phyloP scores from a whole-genome alignment of 2,329 filamentous ascomycete species.

The Fusarium buxicola region DNA sequence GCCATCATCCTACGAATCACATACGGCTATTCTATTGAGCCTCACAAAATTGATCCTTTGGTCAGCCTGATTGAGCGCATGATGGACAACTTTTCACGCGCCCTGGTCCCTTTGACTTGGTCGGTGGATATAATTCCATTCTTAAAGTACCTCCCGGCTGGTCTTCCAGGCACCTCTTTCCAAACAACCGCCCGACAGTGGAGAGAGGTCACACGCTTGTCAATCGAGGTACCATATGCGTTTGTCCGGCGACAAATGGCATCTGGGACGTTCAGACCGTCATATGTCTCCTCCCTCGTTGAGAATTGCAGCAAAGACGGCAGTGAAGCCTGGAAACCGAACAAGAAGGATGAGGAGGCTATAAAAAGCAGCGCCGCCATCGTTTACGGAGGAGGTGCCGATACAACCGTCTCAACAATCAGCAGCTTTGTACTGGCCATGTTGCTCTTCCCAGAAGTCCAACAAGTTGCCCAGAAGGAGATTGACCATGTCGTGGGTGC shows the following conservation, averaged over 20 bases:
- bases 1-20: constrained; percentile 46
- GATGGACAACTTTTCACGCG: constrained; percentile 45
- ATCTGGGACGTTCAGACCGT: constrained; percentile 25
- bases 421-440: constrained; percentile 45
- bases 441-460: constrained; percentile 38
- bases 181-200: constrained; percentile 46
- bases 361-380: constrained; percentile 43
- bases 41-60: constrained; percentile 46
- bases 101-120: constrained; percentile 49
- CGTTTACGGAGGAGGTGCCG: constrained; percentile 47
- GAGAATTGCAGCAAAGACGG: constrained; percentile 21
- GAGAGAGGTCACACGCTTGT: constrained; percentile 30
- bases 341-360: constrained; percentile 37
- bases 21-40: constrained; percentile 51
- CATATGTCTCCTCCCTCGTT: constrained; percentile 46
- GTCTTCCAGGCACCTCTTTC: constrained; percentile 48
- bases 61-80: constrained; percentile 46
- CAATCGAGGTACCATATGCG: constrained; percentile 44
- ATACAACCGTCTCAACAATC: constrained; percentile 46
- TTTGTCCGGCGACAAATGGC: constrained; percentile 48
- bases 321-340: constrained; percentile 4
- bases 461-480: constrained; percentile 45
- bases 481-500: constrained; percentile 47
- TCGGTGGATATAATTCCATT: constrained; percentile 49
- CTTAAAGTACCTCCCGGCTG: constrained; percentile 46